Conservation (phyloP, 1,284 basidiomycete species). For the Ganoderma lingzhi region DNA sequence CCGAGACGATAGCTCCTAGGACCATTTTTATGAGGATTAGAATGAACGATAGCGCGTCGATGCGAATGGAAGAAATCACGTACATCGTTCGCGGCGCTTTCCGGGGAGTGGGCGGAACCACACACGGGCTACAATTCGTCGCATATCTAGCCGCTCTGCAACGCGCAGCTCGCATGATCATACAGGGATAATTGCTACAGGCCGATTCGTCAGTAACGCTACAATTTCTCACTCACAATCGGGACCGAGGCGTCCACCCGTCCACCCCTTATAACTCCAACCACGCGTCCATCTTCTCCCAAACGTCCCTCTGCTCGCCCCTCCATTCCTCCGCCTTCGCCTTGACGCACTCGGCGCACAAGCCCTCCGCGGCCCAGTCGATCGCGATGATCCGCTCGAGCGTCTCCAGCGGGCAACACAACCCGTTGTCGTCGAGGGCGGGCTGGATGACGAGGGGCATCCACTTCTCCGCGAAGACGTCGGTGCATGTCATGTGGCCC, state of each 20-base stretch:
- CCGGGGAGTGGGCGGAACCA: no score
- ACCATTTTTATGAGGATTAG: no score
- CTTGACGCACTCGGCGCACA: constrained; percentile 63
- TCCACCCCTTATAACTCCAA: constrained; percentile 32
- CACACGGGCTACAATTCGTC: no score
- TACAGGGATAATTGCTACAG: not conserved
- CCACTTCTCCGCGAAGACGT: constrained; percentile 74
- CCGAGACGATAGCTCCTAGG: no score
- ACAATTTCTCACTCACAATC: not conserved
- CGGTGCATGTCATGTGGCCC: constrained; percentile 75
- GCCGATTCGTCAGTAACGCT: not conserved
- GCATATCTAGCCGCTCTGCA: no score
- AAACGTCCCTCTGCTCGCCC: constrained; percentile 63
- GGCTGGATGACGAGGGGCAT: constrained; percentile 71
- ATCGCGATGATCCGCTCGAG: constrained; percentile 63
- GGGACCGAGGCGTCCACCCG: no score
- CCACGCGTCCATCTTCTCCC: constrained; percentile 71
- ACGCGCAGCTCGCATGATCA: not conserved
- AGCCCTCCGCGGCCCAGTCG: constrained; percentile 63
- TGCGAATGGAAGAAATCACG: no score
- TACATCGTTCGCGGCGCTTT: no score
- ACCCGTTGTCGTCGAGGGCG: constrained; percentile 66
- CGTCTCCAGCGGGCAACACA: constrained; percentile 68
- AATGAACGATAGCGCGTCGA: no score
- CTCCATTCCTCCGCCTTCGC: constrained; percentile 74